Evolutionary conservation across 306 rosid genomes (phyloP), one percentile per base, ranked within the genome.

Genomic region (Castanopsis chinensis): DNA sequence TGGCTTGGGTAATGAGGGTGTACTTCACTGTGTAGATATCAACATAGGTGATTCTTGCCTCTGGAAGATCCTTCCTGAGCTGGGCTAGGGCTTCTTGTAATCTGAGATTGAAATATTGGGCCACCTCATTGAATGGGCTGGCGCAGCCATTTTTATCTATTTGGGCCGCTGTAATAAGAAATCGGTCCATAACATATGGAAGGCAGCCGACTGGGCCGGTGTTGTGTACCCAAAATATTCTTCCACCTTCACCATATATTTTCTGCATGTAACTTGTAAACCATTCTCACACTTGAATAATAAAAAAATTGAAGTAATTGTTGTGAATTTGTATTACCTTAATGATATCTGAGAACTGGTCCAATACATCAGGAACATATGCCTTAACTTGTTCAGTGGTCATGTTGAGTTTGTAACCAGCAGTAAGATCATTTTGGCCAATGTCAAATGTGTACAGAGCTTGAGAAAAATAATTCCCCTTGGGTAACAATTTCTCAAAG

Each of bases 371-470:
- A 4, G 88, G 88, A 33, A 81, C 65, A 59, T 69, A 68, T 3
- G 78, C 28, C 77, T 68, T 63, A 21, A 90, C 86, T 83, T 88
- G 88, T 45, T 84, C 84, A 0, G 69, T 74, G 70, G 93, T 80
- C 87, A 90, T 79, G 88, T 87, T 92, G 43, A 71, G 89, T 76
- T 87, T 87, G 83, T 83, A 90, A 76, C 94, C 97, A 17, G 93
- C 79, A 1, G 94, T 17, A 71, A 92, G 83, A 74, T 92, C 97
- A 75, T 92, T 92, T 82, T 92, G 97, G 53, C 97, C 97, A 55
- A 92, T 90, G 80, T 92, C 94, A 76, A 92, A 85, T 14, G 97
- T 87, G 84, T 92, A 92, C 3, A 90, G 86, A 21, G 91, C 93
- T 0, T 20, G 27, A 75, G 91, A 87, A 72, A 86, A 86, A 78